Evolutionary conservation across 1,284 basidiomycete genomes (phyloP).

Genomic region (Puccinia horiana): DNA sequence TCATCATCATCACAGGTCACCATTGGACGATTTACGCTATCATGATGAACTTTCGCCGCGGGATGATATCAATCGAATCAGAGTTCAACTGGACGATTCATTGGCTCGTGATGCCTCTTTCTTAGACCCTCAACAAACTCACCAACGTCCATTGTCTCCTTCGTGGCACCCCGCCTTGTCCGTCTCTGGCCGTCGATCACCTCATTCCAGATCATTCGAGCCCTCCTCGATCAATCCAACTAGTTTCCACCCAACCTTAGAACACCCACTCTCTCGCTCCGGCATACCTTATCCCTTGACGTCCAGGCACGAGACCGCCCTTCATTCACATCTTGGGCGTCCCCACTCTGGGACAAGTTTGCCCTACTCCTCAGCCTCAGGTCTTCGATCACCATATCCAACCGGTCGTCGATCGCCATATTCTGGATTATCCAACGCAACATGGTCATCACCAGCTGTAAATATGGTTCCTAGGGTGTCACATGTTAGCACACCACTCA

Average conservation of each 20-base stretch:
- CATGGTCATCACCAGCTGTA: neutral
- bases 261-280: neutral
- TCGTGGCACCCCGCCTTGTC: neutral
- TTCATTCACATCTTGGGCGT: neutral
- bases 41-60: neutral
- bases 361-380: neutral
- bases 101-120: neutral
- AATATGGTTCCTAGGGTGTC: neutral
- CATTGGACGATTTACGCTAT: neutral
- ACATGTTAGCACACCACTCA: neutral
- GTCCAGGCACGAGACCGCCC: neutral
- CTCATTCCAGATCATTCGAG: neutral
- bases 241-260: neutral
- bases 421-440: neutral
- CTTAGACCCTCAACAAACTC: neutral
- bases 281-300: neutral
- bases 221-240: neutral
- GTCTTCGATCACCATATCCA: constrained; percentile 10
- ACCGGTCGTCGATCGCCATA: constrained; percentile 2
- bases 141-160: neutral
- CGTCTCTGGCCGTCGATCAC: neutral
- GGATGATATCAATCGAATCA: constrained; percentile 10
- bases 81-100: constrained; percentile 10
- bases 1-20: neutral
- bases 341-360: neutral